Base-by-base conservation (phyloP, 164 flowering plant species). In the Nymphaea colorata region DNA sequence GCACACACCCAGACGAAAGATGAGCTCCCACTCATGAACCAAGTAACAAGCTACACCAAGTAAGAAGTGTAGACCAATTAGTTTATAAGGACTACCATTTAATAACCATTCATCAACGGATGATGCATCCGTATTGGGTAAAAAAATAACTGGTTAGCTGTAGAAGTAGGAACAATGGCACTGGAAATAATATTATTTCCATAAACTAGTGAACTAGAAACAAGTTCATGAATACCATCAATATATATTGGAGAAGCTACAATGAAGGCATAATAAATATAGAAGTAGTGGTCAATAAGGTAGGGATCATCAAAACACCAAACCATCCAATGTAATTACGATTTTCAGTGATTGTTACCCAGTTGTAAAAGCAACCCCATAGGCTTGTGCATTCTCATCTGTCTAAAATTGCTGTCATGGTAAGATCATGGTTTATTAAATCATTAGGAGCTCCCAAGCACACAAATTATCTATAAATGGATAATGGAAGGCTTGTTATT, bases 21-120 rank as follows among this genome's bases (percentile, higher is more conserved):
- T 67, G 53, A 67, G 61, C 59, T 67, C 69, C 2, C 43, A 55
- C 62, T 61, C 65, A 36, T n/a, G 43, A 41, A 51, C 71, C 71
- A 61, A 16, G 43, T 44, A 68, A 18, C 4, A 68, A 45, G 59
- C 59, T 68, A 25, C 18, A 62, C 60, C 16, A 63, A 63, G 18
- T 18, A 62, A 25, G 43, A 45, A 44, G 2, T 7, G 12, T 18
- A 41, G 43, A 51, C 1, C 43, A 47, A 25, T 64, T 53, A 66
- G n/a, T 61, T 61, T n/a, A 61, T 36, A 61, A 3, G 63, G 63
- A 61, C 16, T n/a, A 61, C 12, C 63, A 7, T 61, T 61, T 11
- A 6, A 61, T 61, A 11, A 3, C n/a, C 41, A 61, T 2, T 61
- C 41, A 61, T 61, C 63, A 61, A 61, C 2, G 63, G 63, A 61